Conservation (phyloP, 2,329 filamentous ascomycete species). For the Alternaria conjuncta region DNA sequence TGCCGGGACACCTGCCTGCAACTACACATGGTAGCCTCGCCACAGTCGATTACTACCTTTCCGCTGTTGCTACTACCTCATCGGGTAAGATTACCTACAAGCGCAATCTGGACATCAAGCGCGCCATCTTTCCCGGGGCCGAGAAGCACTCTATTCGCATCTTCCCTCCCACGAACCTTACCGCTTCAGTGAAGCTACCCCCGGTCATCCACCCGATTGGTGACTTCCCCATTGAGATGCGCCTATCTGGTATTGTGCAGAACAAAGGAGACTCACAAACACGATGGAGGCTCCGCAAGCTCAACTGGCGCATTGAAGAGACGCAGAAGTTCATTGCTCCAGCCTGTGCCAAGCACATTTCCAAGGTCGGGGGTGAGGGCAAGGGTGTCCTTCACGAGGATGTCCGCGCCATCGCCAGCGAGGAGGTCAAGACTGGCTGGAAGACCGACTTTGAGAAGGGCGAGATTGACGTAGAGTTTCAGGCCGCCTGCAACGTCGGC, state of each 20-base stretch:
- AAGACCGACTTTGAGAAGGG: constrained; percentile 78
- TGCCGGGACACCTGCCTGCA: constrained; percentile 85
- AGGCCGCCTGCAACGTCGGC: constrained; percentile 65
- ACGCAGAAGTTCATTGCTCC: constrained; percentile 78
- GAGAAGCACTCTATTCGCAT: constrained; percentile 92
- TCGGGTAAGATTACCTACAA: constrained; percentile 69
- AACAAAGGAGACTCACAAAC: constrained; percentile 71
- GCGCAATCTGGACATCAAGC: constrained; percentile 74
- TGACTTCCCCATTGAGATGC: constrained; percentile 78
- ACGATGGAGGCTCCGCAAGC: constrained; percentile 87
- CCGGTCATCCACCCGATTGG: constrained; percentile 86
- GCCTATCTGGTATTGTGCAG: constrained; percentile 83
- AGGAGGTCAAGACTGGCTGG: constrained; percentile 87
- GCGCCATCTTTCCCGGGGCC: constrained; percentile 77
- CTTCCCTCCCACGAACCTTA: constrained; percentile 95
- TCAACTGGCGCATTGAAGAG: constrained; percentile 94
- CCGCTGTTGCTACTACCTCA: constrained; percentile 58
- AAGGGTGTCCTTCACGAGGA: constrained; percentile 79
- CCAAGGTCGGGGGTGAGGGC: constrained; percentile 67
- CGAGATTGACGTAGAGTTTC: constrained; percentile 83
- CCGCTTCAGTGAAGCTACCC: constrained; percentile 80
- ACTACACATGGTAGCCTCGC: constrained; percentile 77
- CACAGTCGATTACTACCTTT: constrained; percentile 78
- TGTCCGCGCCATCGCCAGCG: constrained; percentile 76
- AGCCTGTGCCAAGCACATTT: constrained; percentile 77